Evolutionary conservation across 2,329 filamentous ascomycete genomes (phyloP).

Genomic region (Trichoderma aggressivum): DNA sequence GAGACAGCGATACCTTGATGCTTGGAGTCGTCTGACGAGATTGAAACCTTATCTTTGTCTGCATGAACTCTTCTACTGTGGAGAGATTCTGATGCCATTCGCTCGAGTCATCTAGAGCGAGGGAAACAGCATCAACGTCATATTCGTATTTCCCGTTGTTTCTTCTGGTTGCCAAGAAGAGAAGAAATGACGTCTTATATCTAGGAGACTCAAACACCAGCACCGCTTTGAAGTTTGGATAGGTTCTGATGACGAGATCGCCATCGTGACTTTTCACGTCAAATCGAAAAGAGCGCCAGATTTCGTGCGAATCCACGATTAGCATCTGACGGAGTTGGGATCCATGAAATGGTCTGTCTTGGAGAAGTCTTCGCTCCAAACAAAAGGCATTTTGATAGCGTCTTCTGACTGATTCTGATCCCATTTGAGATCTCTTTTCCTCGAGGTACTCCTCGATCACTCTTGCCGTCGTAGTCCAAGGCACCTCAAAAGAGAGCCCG

Average conservation of each 20-base stretch:
- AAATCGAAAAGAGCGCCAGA: background rate
- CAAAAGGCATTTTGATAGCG: background rate
- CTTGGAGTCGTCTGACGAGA: background rate
- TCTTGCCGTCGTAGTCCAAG: background rate
- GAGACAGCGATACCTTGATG: background rate
- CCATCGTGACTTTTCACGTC: background rate
- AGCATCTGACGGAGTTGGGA: background rate
- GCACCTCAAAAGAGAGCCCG: background rate
- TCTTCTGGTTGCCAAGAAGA: background rate
- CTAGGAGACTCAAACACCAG: background rate
- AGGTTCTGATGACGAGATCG: background rate
- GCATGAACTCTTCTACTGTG: background rate
- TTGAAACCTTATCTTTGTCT: background rate
- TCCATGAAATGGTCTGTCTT: background rate
- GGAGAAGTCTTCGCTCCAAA: background rate
- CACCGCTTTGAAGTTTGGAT: background rate
- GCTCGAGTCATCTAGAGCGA: background rate
- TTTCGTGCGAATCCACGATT: background rate
- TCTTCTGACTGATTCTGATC: background rate
- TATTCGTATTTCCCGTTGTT: background rate
- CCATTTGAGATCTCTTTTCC: background rate
- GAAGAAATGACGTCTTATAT: background rate
- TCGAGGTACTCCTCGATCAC: background rate
- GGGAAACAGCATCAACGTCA: background rate
- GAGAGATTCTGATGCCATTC: background rate